phyloP scores from a whole-genome alignment of 2,329 filamentous ascomycete genomes.

The Scytalidium sp. region DNA sequence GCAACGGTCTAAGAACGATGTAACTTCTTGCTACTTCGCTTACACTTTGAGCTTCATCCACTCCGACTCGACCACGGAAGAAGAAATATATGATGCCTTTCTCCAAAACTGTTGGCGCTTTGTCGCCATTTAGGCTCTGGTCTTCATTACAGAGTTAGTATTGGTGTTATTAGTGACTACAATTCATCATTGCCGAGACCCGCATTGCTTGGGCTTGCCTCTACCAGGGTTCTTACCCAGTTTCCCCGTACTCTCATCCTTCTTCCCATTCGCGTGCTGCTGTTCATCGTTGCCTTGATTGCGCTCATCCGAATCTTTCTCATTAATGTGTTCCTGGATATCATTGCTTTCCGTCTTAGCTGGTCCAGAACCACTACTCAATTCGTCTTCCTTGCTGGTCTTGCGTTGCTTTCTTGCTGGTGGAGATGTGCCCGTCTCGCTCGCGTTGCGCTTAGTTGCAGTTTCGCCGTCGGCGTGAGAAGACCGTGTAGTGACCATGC shows the following conservation, averaged over 20 bases:
- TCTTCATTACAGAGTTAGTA: not conserved
- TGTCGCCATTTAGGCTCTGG: not conserved
- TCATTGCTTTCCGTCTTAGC: not conserved
- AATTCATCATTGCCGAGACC: too few relatives aligned
- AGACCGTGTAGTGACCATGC: not conserved
- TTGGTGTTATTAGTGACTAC: too few relatives aligned
- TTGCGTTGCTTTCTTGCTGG: not conserved
- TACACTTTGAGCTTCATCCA: conserved; percentile 66
- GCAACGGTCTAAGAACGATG: conserved; percentile 74
- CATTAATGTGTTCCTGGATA: not conserved
- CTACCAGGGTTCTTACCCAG: too few relatives aligned
- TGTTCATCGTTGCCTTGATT: too few relatives aligned
- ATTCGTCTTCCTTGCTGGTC: not conserved
- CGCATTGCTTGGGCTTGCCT: too few relatives aligned
- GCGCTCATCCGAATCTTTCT: too few relatives aligned
- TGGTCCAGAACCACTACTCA: not conserved
- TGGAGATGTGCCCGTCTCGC: not conserved
- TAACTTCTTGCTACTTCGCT: conserved; percentile 75
- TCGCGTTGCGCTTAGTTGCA: not conserved
- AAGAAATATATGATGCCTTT: conserved; percentile 94
- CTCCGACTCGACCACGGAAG: conserved; percentile 71
- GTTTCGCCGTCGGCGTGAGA: not conserved
- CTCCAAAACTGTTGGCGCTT: conserved; percentile 55
- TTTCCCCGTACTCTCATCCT: too few relatives aligned
- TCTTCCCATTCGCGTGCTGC: too few relatives aligned